Conservation (phyloP, 805 yeast genomes). For the Sugiyamaella qingdaonensis region DNA sequence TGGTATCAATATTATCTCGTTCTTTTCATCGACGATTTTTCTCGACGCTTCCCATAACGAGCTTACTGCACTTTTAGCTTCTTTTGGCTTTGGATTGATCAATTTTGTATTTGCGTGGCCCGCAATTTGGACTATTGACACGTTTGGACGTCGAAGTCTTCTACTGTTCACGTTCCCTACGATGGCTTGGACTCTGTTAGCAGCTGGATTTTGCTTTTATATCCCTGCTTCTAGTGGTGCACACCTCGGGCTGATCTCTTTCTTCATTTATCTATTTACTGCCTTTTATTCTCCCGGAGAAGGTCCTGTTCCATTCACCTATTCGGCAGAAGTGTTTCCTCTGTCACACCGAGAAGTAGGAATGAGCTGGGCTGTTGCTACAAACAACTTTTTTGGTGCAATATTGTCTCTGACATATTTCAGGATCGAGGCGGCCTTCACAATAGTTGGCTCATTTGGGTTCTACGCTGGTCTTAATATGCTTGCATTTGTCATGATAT, state of each 20-base stretch:
- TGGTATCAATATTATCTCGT: conserved; percentile 82
- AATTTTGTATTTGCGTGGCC: conserved; percentile 77
- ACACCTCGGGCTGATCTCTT: conserved; percentile 59
- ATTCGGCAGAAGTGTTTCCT: conserved; percentile 75
- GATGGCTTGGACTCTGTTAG: conserved; percentile 49
- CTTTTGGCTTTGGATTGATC: conserved; percentile 79
- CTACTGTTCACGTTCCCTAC: conserved; percentile 54
- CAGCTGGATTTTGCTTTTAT: conserved; percentile 57
- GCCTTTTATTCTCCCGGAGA: conserved; percentile 75
- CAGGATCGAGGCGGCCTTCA: conserved; percentile 65
- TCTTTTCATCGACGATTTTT: conserved; percentile 75
- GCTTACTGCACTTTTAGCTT: conserved; percentile 54
- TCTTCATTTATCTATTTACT: conserved; percentile 69
- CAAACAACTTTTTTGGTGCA: conserved; percentile 49
- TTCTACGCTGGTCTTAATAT: conserved; percentile 84
- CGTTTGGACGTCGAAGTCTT: conserved; percentile 61
- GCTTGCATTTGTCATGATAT: conserved; percentile 59
- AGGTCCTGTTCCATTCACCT: conserved; percentile 83
- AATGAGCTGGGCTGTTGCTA: conserved; percentile 59
- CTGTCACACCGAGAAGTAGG: conserved; percentile 73
- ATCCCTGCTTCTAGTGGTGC: conserved; percentile 43
- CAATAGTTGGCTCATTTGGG: conserved; percentile 79
- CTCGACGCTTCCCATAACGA: conserved; percentile 53
- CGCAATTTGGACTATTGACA: conserved; percentile 71
- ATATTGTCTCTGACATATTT: conserved; percentile 74